Evolutionary conservation across 768 basidiomycete genomes (phyloP).

Genomic region (Lentinula detonsa): DNA sequence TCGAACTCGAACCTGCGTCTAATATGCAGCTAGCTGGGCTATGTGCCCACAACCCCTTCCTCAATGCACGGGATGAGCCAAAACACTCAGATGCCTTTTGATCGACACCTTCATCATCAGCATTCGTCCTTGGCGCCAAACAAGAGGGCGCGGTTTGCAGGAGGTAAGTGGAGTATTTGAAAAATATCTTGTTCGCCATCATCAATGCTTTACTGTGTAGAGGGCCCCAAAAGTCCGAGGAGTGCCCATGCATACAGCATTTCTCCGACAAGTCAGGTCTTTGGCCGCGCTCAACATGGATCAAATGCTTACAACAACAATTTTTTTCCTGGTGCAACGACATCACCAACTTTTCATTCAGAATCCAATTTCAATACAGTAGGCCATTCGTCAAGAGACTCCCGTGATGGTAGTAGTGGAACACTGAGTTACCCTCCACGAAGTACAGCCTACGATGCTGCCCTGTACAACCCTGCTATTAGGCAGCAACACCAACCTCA

Average conservation of each 20-base stretch:
- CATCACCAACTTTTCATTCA: constrained; percentile 10
- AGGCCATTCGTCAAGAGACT: constrained; percentile 24
- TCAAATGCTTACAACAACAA: constrained; percentile 13
- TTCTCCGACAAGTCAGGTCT: constrained; percentile 9
- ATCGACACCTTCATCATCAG: constrained; percentile 16
- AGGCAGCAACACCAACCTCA: neutral
- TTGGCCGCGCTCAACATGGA: constrained; percentile 1
- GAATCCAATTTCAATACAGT: constrained; percentile 18
- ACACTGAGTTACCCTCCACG: neutral
- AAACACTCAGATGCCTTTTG: constrained; percentile 6
- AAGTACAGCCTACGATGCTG: constrained; percentile 6
- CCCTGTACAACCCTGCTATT: neutral
- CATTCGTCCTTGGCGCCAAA: constrained; percentile 11
- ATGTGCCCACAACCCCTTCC: neutral
- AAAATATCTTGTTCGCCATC: constrained; percentile 21
- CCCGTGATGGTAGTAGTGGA: neutral
- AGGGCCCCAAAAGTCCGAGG: constrained; percentile 9
- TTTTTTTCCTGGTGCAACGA: constrained; percentile 16
- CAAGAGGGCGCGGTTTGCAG: constrained; percentile 18
- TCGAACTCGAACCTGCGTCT: neutral
- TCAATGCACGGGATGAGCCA: neutral
- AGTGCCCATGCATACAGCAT: constrained; percentile 10
- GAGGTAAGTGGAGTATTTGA: neutral
- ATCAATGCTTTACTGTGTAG: constrained; percentile 11
- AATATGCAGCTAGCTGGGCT: neutral